A percentile compares a stretch with the other conserved stretches of the same genome.
These are phyloP conservation scores for Heliamphora pulchella DNA, from an alignment of 179 eudicot species.

Conservation along the genomic window DNA sequence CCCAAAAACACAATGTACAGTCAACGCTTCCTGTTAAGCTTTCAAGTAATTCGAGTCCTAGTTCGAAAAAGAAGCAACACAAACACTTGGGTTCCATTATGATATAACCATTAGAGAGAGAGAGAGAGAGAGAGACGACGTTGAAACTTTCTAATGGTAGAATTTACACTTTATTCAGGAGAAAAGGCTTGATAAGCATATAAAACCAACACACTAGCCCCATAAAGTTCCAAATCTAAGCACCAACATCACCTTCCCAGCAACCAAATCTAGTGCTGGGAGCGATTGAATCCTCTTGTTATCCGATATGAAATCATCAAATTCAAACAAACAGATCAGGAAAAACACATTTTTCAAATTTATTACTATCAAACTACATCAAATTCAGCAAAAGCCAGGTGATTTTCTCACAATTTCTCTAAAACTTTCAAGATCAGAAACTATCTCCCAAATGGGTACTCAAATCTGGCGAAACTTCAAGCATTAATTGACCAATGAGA, in stretches of 20 bases:
- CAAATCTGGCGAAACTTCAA: conserved; percentile 7
- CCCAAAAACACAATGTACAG: background rate
- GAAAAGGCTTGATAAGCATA: background rate
- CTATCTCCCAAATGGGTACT: conserved; percentile 24
- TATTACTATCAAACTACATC: background rate
- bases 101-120: background rate
- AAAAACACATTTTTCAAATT: background rate
- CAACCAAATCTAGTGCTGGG: background rate
- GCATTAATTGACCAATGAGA: background rate
- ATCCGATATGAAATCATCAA: conserved; percentile 1
- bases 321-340: conserved; percentile 1
- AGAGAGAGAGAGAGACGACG: background rate
- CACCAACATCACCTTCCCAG: background rate
- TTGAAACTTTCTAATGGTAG: background rate
- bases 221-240: background rate
- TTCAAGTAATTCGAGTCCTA: background rate
- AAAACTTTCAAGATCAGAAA: conserved; percentile 26
- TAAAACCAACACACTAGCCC: background rate
- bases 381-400: conserved; percentile 25
- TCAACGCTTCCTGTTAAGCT: background rate
- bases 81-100: background rate
- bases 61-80: background rate
- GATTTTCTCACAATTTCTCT: background rate
- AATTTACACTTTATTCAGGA: background rate
- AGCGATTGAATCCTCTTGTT: background rate